Evolutionary conservation across 441 rosid genomes (phyloP).

Genomic region (Jatropha multifida): DNA sequence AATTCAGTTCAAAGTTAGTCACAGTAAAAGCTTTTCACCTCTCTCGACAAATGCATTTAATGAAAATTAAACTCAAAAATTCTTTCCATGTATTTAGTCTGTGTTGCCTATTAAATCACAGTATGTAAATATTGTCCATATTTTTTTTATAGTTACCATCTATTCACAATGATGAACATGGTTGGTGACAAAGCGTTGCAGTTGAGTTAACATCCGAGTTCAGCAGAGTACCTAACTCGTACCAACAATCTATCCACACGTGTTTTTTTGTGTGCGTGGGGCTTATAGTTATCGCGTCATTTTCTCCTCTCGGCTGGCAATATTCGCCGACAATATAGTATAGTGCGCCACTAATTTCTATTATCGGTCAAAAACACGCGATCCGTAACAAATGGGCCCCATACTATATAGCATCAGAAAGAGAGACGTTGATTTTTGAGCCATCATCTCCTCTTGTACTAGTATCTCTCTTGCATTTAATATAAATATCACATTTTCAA

Average conservation of each 20-base stretch:
- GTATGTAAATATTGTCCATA: no score
- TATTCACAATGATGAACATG: not conserved
- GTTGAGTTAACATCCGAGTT: not conserved
- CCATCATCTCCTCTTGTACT: not conserved
- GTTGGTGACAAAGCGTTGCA: not conserved
- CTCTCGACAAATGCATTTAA: no score
- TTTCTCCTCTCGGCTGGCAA: slow-evolving; percentile 14
- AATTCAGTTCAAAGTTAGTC: no score
- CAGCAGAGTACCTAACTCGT: slow-evolving; percentile 15
- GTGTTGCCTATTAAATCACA: no score
- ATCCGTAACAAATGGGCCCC: slow-evolving; percentile 2
- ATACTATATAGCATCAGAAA: no score
- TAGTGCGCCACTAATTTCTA: not conserved
- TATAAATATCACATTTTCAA: no score
- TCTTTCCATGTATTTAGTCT: no score
- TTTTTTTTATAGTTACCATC: no score
- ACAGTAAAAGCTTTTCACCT: no score
- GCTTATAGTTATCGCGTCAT: not conserved
- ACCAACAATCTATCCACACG: not conserved
- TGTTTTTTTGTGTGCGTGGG: slow-evolving; percentile 14
- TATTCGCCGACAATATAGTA: slow-evolving; percentile 18
- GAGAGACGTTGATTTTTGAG: no score
- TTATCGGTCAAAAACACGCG: slow-evolving; percentile 9
- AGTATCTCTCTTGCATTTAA: no score
- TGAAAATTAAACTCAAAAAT: no score